Percentiles rank a stretch among this genome's conserved stretches.
Conservation (phyloP, 1,284 basidiomycete species). For the Tilletiaria anomala region DNA sequence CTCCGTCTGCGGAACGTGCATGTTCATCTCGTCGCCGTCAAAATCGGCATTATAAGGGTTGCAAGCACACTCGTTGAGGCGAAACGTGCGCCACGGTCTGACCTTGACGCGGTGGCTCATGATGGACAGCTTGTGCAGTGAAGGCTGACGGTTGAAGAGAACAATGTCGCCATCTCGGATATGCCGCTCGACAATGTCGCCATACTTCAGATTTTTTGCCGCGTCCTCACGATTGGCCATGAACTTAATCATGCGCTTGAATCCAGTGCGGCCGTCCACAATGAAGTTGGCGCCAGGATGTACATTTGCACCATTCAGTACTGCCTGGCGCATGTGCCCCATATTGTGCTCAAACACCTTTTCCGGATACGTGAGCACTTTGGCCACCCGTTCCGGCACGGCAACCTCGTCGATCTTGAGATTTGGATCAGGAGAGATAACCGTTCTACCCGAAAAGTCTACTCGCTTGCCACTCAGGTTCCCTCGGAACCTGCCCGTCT, state of each 20-base stretch:
- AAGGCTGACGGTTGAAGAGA: conserved; percentile 96
- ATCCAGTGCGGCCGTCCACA: conserved; percentile 54
- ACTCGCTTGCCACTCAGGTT: conserved; percentile 98
- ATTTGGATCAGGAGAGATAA: conserved; percentile 97
- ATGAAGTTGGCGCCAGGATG: conserved; percentile 91
- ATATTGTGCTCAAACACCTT: conserved; percentile 88
- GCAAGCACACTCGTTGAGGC: conserved; percentile 97
- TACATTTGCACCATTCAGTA: conserved; percentile 75
- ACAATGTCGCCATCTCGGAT: conserved; percentile 92
- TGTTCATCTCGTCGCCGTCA: conserved; percentile 99
- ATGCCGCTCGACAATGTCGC: conserved; percentile 85
- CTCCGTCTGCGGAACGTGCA: conserved; percentile 94
- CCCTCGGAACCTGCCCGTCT: conserved; percentile 95
- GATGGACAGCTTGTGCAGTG: conserved; percentile 64
- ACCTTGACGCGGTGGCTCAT: conserved; percentile 97
- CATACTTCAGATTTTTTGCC: conserved; percentile 63
- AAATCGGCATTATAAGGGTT: conserved; percentile 99
- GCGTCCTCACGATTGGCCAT: conserved; percentile 22
- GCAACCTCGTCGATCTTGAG: conserved; percentile 74
- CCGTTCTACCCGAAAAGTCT: conserved; percentile 94
- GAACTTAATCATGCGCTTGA: conserved; percentile 51
- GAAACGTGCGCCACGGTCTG: conserved; percentile 90
- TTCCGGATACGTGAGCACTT: conserved; percentile 90
- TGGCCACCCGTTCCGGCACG: conserved; percentile 88
- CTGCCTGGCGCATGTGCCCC: conserved; percentile 57